A percentile compares a stretch with the other conserved stretches of the same genome.
These are phyloP conservation scores for Neurospora terricola DNA, from an alignment of 495 filamentous ascomycete genomes.

Conservation along the genomic window DNA sequence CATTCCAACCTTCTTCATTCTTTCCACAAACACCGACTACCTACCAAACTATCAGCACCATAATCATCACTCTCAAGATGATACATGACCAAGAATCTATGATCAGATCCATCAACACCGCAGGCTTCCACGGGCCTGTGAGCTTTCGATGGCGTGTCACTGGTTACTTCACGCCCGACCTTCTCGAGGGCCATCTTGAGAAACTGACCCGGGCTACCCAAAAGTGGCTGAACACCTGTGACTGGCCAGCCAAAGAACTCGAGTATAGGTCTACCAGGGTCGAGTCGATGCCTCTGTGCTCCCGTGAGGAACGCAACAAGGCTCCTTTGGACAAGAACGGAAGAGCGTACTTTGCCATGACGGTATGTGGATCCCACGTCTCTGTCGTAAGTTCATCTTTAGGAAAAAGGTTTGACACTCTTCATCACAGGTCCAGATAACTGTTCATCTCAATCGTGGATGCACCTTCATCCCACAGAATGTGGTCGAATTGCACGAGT, in stretches of 20 bases:
- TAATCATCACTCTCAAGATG: background rate
- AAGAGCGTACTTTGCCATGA: background rate
- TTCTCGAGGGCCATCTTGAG: background rate
- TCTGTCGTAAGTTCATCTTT: background rate
- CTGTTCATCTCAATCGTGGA: background rate
- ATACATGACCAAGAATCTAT: background rate
- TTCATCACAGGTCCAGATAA: background rate
- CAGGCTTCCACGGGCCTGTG: background rate
- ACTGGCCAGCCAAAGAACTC: background rate
- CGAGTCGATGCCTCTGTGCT: background rate
- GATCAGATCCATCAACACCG: background rate
- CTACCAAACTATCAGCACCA: background rate
- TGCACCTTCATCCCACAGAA: background rate
- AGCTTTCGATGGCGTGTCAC: background rate
- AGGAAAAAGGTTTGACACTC: background rate
- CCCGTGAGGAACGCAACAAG: background rate
- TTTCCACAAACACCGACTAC: background rate
- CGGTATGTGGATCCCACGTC: background rate
- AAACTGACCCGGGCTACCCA: background rate
- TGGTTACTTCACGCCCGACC: background rate
- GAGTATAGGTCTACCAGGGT: background rate
- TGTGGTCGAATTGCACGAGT: background rate
- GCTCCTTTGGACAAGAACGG: background rate
- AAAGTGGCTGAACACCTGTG: background rate
- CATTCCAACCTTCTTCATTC: background rate